Percentiles rank a stretch among this genome's conserved stretches.
These are phyloP conservation scores for Fusarium sp. DNA, from an alignment of 2,329 filamentous ascomycete species.

Conservation along the genomic window DNA sequence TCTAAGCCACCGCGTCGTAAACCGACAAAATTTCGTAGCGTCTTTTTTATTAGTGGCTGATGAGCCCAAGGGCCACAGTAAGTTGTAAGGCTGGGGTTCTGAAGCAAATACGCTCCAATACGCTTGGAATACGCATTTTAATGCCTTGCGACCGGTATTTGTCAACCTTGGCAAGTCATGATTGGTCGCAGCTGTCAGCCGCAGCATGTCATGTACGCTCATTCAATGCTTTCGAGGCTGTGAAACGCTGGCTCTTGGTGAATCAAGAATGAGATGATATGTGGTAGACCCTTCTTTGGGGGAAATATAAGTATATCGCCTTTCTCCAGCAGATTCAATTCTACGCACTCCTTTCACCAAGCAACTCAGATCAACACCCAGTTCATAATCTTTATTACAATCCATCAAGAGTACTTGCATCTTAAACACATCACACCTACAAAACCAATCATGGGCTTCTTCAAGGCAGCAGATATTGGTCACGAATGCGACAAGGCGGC, in stretches of 20 bases:
- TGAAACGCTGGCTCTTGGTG: background rate
- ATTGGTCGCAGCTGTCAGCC: background rate
- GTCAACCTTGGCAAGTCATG: background rate
- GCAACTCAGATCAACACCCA: background rate
- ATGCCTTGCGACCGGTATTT: background rate
- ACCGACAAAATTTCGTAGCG: background rate
- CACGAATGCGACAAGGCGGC: constrained; percentile 24
- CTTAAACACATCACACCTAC: background rate
- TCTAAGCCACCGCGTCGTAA: background rate
- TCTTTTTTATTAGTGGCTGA: background rate
- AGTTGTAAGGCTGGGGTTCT: background rate
- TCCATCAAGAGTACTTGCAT: background rate
- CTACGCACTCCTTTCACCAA: background rate
- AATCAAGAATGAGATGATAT: too few relatives aligned
- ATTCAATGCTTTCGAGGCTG: background rate
- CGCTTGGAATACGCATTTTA: background rate
- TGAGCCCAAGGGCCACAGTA: background rate
- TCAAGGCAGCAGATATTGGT: constrained; percentile 11
- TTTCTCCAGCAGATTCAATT: background rate
- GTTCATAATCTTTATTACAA: background rate
- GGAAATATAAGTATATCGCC: background rate
- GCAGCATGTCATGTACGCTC: background rate
- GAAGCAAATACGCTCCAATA: background rate
- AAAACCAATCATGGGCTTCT: constrained; percentile 11
- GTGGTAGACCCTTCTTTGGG: background rate